A percentile compares a stretch with the other conserved stretches of the same genome.
Conservation (phyloP, 495 filamentous ascomycete genomes). For the Xylaria scruposa region DNA sequence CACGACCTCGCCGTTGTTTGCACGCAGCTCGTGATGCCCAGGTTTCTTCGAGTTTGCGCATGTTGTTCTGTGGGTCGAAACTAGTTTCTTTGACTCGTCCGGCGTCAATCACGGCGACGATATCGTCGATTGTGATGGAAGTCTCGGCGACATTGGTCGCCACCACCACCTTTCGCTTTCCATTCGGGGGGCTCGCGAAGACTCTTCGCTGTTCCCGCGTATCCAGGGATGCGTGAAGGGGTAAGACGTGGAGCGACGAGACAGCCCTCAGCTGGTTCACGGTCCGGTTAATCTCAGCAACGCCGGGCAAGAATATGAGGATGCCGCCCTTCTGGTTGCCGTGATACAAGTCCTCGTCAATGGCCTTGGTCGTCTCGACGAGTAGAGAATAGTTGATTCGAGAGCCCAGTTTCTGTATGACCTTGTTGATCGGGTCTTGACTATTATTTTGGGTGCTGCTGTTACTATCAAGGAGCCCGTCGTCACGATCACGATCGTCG, state of each 20-base stretch:
- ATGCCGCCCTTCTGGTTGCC: slow-evolving; percentile 78
- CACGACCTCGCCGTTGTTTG: slow-evolving; percentile 94
- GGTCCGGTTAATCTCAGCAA: slow-evolving; percentile 85
- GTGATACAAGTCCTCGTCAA: slow-evolving; percentile 71
- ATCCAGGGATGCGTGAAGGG: slow-evolving; percentile 89
- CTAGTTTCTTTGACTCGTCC: slow-evolving; percentile 96
- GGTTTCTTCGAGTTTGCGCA: slow-evolving; percentile 91
- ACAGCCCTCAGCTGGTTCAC: slow-evolving; percentile 71
- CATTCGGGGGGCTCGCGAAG: slow-evolving; percentile 75
- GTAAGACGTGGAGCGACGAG: slow-evolving; percentile 79
- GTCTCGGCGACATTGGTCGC: slow-evolving; percentile 98
- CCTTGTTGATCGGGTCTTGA: slow-evolving; percentile 63
- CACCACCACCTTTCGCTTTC: slow-evolving; percentile 88
- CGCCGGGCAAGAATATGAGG: slow-evolving; percentile 88
- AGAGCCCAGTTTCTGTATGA: slow-evolving; percentile 78
- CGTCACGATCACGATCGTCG: slow-evolving; percentile 39
- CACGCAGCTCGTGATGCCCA: slow-evolving; percentile 96
- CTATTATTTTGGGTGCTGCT: slow-evolving; percentile 30
- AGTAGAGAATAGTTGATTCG: slow-evolving; percentile 94
- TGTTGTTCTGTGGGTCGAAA: slow-evolving; percentile 90
- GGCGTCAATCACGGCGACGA: slow-evolving; percentile 95
- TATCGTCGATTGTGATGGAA: slow-evolving; percentile 96
- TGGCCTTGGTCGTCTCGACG: slow-evolving; percentile 74
- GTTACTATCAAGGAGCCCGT: slow-evolving; percentile 46
- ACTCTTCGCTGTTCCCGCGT: slow-evolving; percentile 86